A percentile compares a stretch with the other conserved stretches of the same genome.
Evolutionary conservation across 1,139 yeast species (phyloP).

Genomic region (Barnettozyma hawaiiensis): DNA sequence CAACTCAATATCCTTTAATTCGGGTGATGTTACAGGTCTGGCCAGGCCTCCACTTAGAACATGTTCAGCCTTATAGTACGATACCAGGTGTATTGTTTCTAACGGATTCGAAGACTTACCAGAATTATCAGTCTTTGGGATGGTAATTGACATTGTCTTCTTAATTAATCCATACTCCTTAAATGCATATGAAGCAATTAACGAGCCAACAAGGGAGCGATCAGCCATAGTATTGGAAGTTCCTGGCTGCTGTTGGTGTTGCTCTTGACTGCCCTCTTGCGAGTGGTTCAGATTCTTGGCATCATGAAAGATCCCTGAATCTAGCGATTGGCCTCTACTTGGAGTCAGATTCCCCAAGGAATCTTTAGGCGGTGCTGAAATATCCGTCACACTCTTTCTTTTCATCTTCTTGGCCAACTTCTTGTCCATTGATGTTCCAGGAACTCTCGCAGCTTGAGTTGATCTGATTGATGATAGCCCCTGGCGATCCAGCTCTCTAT

Average conservation of each 20-base stretch:
- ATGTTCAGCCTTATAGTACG: constrained; percentile 74
- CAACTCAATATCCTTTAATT: constrained; percentile 46
- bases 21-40: constrained; percentile 52
- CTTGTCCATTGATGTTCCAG: constrained; percentile 4
- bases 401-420: constrained; percentile 25
- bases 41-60: constrained; percentile 51
- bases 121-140: constrained; percentile 25
- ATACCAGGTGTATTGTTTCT: constrained; percentile 68
- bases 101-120: constrained; percentile 7
- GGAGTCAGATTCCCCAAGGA: not conserved
- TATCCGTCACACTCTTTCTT: constrained; percentile 1
- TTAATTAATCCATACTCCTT: constrained; percentile 76
- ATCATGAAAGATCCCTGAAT: not conserved
- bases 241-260: not conserved
- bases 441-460: not conserved
- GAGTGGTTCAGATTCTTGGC: not conserved
- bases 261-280: not conserved
- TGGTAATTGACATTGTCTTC: constrained; percentile 67
- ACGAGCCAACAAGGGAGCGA: constrained; percentile 47
- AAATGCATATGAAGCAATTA: constrained; percentile 58
- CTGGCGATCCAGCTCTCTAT: constrained; percentile 67
- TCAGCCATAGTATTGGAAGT: constrained; percentile 10
- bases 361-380: not conserved
- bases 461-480: constrained; percentile 26
- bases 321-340: not conserved